Evolutionary conservation across 495 filamentous ascomycete species (phyloP).

Genomic region (Aspergillus diversus): DNA sequence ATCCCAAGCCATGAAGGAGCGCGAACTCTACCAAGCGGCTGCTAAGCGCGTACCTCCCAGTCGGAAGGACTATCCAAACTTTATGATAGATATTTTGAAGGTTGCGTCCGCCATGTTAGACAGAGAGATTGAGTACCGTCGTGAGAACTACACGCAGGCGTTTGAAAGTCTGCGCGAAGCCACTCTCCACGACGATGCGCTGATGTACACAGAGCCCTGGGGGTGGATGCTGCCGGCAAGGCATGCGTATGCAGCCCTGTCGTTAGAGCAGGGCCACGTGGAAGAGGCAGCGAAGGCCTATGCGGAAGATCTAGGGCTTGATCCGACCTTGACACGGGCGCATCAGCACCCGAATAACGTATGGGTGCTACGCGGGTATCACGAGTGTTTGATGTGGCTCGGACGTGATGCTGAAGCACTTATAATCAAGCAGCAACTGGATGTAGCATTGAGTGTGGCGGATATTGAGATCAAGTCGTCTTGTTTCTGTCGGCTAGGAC

Average conservation of each 20-base stretch:
- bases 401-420: constrained; percentile 53
- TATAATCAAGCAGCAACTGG: constrained; percentile 51
- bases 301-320: constrained; percentile 63
- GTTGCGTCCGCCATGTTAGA: constrained; percentile 63
- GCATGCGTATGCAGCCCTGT: constrained; percentile 66
- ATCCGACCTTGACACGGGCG: constrained; percentile 56
- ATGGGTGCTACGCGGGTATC: constrained; percentile 67
- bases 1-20: constrained; percentile 44
- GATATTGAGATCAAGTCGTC: constrained; percentile 63
- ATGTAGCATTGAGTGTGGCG: constrained; percentile 52
- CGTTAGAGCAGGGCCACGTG: constrained; percentile 62
- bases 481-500: constrained; percentile 60
- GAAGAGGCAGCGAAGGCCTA: constrained; percentile 60
- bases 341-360: constrained; percentile 68
- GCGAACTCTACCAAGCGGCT: constrained; percentile 47
- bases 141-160: constrained; percentile 51
- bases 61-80: constrained; percentile 58
- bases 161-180: constrained; percentile 53
- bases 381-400: constrained; percentile 62
- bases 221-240: constrained; percentile 70
- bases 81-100: constrained; percentile 53
- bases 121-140: constrained; percentile 66
- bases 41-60: constrained; percentile 49
- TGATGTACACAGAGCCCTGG: constrained; percentile 72
- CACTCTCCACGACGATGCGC: constrained; percentile 54